Base-by-base conservation (phyloP, 768 basidiomycete species). In the Agaricus blazei region DNA sequence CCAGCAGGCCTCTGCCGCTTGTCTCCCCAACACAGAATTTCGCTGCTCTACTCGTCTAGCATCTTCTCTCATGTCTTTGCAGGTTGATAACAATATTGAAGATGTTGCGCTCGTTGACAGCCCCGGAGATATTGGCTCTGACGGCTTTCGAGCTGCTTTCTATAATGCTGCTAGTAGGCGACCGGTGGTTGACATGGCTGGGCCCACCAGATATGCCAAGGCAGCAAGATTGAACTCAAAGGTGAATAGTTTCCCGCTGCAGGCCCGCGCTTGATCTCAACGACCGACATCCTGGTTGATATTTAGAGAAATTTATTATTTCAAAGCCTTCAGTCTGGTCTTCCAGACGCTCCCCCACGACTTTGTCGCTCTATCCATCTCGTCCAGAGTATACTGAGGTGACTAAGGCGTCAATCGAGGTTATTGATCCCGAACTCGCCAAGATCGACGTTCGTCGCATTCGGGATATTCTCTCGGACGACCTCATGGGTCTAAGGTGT, bases 401-500 rank as follows among this genome's bases (percentile, higher is more conserved):
- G 45, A 65, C 75, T 14, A 62, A 64, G 23, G 78, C 78, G 31
- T 73, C 76, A 38, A 61, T 89, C 37, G 63, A 66, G 2, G 77
- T 78, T 7, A 70, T 81, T 54, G 80, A 81, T 34, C 77, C 82
- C 24, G 73, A 70, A 9, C 69, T 86, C 8, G 68, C 56, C 6
- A 75, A 75, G 19, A 72, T 79, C 9, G 75, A 80, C 15, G 57
- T 80, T 34, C 70, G 77, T 12, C 87, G 81, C 59, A 68, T 89
- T 55, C 81, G 78, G 15, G 76, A 80, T 29, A 69, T 69, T 15
- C 65, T 88, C 27, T 38, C 36, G 52, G 58, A 47, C 46, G n/a
- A 36, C n/a, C 46, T 48, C 46, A 45, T 27, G 42, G 24, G 46
- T 7, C 37, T 40, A 11, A n/a, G 11, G 23, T 54, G 24, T 42